Conservation (phyloP, 1,139 yeast species). For the Blastobotrys indianensis region DNA sequence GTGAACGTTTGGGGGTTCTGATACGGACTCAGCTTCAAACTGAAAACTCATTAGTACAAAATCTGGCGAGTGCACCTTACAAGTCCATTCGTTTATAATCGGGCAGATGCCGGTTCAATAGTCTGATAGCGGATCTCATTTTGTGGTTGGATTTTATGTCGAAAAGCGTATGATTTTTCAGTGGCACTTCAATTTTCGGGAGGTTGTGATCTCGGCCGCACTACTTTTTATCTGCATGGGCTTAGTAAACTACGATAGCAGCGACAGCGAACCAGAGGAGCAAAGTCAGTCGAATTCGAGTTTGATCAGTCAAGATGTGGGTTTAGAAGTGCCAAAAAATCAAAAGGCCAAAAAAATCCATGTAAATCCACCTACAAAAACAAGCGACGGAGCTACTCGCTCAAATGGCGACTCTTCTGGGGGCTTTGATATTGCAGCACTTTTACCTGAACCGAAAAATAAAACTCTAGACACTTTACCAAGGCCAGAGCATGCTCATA, state of each 20-base stretch:
- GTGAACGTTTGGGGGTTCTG: slow-evolving; percentile 74
- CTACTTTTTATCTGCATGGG: slow-evolving; percentile 1
- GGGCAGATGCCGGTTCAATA: slow-evolving; percentile 2
- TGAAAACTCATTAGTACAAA: slow-evolving; percentile 5
- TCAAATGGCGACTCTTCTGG: not conserved
- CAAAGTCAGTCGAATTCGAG: not conserved
- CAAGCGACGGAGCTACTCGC: too few relatives aligned
- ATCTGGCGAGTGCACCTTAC: not conserved
- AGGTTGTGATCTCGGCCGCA: too few relatives aligned
- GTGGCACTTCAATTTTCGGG: too few relatives aligned
- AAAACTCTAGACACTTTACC: not conserved
- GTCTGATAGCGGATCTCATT: slow-evolving; percentile 3
- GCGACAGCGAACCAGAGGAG: not conserved
- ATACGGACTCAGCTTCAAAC: slow-evolving; percentile 42
- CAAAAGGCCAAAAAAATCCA: too few relatives aligned
- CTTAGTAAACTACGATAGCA: slow-evolving; percentile 19
- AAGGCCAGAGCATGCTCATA: not conserved
- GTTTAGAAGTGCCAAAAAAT: too few relatives aligned
- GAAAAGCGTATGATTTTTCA: not conserved
- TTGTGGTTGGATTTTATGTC: not conserved
- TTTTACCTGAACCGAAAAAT: slow-evolving; percentile 9
- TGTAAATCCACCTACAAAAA: too few relatives aligned
- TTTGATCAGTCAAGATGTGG: not conserved
- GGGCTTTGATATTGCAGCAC: too few relatives aligned
- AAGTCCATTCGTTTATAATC: slow-evolving; percentile 10